Percentiles rank a stretch among this genome's conserved stretches.
phyloP scores from a whole-genome alignment of 306 rosid genomes.

The Prunus mume region DNA sequence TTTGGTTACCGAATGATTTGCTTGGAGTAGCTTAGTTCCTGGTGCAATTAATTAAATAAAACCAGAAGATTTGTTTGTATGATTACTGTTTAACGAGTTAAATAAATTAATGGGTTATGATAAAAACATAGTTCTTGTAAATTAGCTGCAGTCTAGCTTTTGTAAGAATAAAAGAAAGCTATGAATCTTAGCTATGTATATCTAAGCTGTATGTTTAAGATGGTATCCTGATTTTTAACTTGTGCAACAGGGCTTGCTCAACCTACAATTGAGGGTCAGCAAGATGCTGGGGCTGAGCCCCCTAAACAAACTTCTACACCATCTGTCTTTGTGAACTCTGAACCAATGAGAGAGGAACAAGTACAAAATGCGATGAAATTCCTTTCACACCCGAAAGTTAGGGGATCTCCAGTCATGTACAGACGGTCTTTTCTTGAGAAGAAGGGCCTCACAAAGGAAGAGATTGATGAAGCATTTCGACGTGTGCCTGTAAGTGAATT shows the following conservation, averaged over 20 bases:
- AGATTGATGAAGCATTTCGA: slow-evolving; percentile 94
- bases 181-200: not conserved
- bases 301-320: slow-evolving; percentile 44
- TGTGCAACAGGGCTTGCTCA: slow-evolving; percentile 35
- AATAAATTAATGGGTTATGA: not conserved
- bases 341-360: slow-evolving; percentile 92
- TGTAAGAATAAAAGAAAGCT: not conserved
- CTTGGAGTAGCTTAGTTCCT: not conserved
- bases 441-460: slow-evolving; percentile 95
- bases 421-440: slow-evolving; percentile 88
- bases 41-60: not conserved
- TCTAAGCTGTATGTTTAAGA: not conserved
- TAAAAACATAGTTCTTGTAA: not conserved
- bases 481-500: slow-evolving; percentile 76
- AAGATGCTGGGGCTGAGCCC: slow-evolving; percentile 50
- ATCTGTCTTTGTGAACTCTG: slow-evolving; percentile 75
- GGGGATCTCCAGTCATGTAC: slow-evolving; percentile 82
- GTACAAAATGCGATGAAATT: slow-evolving; percentile 91
- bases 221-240: slow-evolving; percentile 16
- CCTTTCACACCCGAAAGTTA: slow-evolving; percentile 86
- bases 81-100: not conserved
- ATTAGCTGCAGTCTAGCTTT: not conserved
- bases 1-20: not conserved
- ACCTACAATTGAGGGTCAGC: slow-evolving; percentile 46
- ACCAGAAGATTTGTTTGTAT: not conserved